Evolutionary conservation across 768 basidiomycete genomes (phyloP), one percentile per base, ranked within the genome.

Genomic region (Pulveroboletus sp.): DNA sequence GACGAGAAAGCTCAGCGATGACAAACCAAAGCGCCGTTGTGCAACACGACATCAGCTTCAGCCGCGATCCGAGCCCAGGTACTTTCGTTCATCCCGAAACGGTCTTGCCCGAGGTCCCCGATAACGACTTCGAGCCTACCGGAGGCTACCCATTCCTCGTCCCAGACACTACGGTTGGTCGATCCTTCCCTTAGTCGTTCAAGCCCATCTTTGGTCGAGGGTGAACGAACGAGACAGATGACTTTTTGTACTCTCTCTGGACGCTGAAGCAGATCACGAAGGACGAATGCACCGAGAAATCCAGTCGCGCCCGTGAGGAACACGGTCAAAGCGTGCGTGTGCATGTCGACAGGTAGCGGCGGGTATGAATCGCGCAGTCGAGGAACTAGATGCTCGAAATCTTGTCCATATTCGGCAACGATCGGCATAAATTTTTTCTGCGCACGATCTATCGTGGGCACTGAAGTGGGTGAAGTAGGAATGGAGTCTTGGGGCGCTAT

Each of bases 261-360:
- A 33, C 83, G 76, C 27, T 74, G 70, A 1, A 99, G 77, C 36
- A 99, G 75, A 63, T 95, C 86, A 35, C 77, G 76, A 43, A 98
- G 73, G 53, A 98, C 80, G 67, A 95, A 98, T 6, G 91, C 93
- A 13, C 96, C 96, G 14, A 99, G 76, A 76, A 94, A 99, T 2
- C 96, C 96, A 8, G 96, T 97, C 5, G 92, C 94, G 6, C 96
- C 96, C 6, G 96, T 98, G 28, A 99, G 79, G 76, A 99, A 96
- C 28, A 98, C 78, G 0, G 89, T 90, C 37, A 93, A 56, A 11
- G 74, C 69, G 39, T 72, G 76, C 24, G 69, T 63, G 18, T 66
- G 61, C 57, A 84, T 84, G 57, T 83, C 79, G n/a, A 71, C 47
- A 1, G 85, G 73, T 2, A 83, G 67, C n/a, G 80, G 70, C 1